Base-by-base conservation (phyloP, 2,329 filamentous ascomycete species). In the Cladosporium cucumerinum region DNA sequence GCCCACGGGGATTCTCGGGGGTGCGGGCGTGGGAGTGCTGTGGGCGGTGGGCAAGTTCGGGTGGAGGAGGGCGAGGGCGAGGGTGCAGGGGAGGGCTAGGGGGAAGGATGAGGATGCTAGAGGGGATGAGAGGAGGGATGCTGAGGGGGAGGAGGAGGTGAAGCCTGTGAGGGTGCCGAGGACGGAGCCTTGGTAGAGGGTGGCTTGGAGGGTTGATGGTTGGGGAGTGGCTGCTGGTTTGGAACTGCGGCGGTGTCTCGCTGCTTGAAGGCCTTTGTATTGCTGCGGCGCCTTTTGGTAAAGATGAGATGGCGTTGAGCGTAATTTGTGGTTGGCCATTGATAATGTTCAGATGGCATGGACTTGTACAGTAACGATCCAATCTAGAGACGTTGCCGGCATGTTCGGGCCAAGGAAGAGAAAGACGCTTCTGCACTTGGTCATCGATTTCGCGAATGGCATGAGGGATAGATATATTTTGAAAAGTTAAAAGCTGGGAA, bases 1-100 rank as follows among this genome's bases (percentile, higher is more conserved):
- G 48, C 79, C 79, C 12, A 78, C 78, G 2, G 78, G 78, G 0
- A 77, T 81, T 34, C 59, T 75, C 25, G 77, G 75, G 2, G 76
- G 76, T 12, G 73, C 76, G 28, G 71, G 75, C 7, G 74, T 75
- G 30, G 78, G 73, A 7, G 68, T 76, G 39, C 54, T 79, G 2
- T 80, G 78, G 78, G 79, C 77, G 0, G 61, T 78, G 32, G 78
- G 73, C 2, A 74, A 72, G 58, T 76, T 76, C 69, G 77, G 75
- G 32, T 72, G 74, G 58, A 68, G 73, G 62, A 75, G 73, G 65
- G 71, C 78, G 23, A 73, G 66, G 64, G 72, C 67, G 61, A 74
- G 74, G 65, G 72, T 72, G 66, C 58, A 66, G 23, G 51, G 36
- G 39, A 36, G 49, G 36, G 32, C 7, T 36, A 7, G 36, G 21